phyloP scores from a whole-genome alignment of 805 yeast genomes.

The Candida nitratophila region DNA sequence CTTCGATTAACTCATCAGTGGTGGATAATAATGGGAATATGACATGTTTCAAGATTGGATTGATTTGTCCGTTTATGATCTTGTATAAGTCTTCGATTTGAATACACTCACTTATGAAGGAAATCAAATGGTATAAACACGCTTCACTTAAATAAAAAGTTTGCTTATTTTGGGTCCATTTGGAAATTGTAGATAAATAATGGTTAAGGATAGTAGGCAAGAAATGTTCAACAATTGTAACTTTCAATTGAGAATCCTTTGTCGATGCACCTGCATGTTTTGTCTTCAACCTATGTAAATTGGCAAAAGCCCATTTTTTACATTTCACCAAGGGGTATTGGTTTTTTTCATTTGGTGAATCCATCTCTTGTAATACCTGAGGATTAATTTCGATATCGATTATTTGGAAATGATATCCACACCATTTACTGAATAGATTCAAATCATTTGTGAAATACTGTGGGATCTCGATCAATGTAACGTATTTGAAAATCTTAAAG shows the following conservation, averaged over 20 bases:
- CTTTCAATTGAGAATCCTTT: constrained; percentile 7
- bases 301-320: constrained; percentile 83
- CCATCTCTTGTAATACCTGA: constrained; percentile 24
- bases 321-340: constrained; percentile 53
- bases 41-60: constrained; percentile 59
- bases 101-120: constrained; percentile 53
- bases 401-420: constrained; percentile 58
- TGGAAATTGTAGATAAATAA: constrained; percentile 54
- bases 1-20: constrained; percentile 56
- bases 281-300: constrained; percentile 57
- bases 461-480: constrained; percentile 69
- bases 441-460: constrained; percentile 41
- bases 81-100: constrained; percentile 55
- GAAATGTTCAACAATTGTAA: constrained; percentile 45
- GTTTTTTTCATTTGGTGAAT: constrained; percentile 35
- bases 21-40: constrained; percentile 74
- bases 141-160: constrained; percentile 58
- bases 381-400: constrained; percentile 26
- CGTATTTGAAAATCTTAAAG: constrained; percentile 71
- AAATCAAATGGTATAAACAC: constrained; percentile 54
- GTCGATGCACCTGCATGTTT: constrained; percentile 39
- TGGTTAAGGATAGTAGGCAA: constrained; percentile 64
- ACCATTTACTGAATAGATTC: constrained; percentile 54
- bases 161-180: constrained; percentile 48
- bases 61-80: constrained; percentile 56